Conservation (phyloP, 257 asterid genomes). For the Nicotiana tomentosiformis region DNA sequence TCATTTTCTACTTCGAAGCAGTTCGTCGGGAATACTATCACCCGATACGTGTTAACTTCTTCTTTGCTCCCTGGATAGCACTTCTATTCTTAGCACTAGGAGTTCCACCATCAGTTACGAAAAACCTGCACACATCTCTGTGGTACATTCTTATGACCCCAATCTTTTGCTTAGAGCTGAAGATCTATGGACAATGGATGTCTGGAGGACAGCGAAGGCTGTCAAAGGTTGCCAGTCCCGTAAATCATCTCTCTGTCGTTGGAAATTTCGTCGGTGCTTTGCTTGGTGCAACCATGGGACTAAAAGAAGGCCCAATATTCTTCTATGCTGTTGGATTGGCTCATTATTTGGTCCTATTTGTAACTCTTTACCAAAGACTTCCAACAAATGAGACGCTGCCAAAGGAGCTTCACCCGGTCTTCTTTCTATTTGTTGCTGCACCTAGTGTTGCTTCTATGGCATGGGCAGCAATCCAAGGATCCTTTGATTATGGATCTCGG, state of each 20-base stretch:
- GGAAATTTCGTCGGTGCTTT: slow-evolving; percentile 88
- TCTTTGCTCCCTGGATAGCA: slow-evolving; percentile 84
- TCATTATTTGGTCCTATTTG: slow-evolving; percentile 72
- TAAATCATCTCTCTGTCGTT: slow-evolving; percentile 64
- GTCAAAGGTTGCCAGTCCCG: slow-evolving; percentile 85
- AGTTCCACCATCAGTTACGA: slow-evolving; percentile 43
- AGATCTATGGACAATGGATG: slow-evolving; percentile 96
- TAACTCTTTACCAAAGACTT: slow-evolving; percentile 85
- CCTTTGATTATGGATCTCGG: slow-evolving; percentile 61
- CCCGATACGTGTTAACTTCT: slow-evolving; percentile 84
- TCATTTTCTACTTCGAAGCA: slow-evolving; percentile 76
- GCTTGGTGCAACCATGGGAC: slow-evolving; percentile 88
- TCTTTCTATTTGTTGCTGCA: slow-evolving; percentile 85
- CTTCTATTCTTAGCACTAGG: slow-evolving; percentile 62
- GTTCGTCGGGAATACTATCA: slow-evolving; percentile 93
- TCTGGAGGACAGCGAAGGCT: slow-evolving; percentile 84
- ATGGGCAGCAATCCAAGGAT: slow-evolving; percentile 75
- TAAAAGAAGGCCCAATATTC: slow-evolving; percentile 81
- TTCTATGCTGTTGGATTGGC: slow-evolving; percentile 89
- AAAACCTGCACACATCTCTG: slow-evolving; percentile 25
- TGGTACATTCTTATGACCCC: slow-evolving; percentile 90
- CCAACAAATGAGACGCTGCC: slow-evolving; percentile 90
- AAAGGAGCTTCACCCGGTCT: slow-evolving; percentile 89
- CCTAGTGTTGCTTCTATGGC: slow-evolving; percentile 96
- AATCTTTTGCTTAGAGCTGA: slow-evolving; percentile 54